Conservation (phyloP, 768 basidiomycete genomes). For the Nidularia sp. region DNA sequence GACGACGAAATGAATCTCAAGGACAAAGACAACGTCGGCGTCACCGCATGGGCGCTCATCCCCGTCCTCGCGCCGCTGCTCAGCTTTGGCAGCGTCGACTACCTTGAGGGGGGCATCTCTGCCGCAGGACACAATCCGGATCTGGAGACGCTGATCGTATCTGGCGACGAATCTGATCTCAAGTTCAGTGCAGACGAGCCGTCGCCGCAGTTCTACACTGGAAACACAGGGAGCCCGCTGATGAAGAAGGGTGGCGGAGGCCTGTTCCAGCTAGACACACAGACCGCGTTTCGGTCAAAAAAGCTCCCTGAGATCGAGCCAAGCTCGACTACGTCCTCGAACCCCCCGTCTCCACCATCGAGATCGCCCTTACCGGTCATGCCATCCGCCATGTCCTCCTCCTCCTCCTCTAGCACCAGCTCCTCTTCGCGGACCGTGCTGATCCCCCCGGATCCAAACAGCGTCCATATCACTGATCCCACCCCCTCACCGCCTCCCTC, state of each 20-base stretch:
- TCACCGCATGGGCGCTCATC: conserved; percentile 70
- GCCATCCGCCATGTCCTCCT: conserved; percentile 39
- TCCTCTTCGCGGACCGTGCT: no score
- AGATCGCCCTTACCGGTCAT: conserved; percentile 55
- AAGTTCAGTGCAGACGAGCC: conserved; percentile 14
- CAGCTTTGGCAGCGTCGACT: conserved; percentile 51
- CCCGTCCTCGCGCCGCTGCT: conserved; percentile 59
- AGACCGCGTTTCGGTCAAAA: conserved; percentile 45
- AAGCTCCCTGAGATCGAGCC: conserved; percentile 58
- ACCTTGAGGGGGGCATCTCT: conserved; percentile 70
- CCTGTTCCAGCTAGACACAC: conserved; percentile 68
- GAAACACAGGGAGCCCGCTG: not conserved
- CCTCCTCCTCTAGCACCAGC: conserved; percentile 2
- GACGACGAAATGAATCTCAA: conserved; percentile 74
- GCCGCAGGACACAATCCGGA: conserved; percentile 55
- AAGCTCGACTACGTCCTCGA: conserved; percentile 25
- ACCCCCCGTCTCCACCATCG: conserved; percentile 27
- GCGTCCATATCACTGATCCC: conserved; percentile 30
- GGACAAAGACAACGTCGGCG: conserved; percentile 48
- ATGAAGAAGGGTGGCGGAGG: conserved; percentile 35
- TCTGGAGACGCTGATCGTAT: conserved; percentile 48
- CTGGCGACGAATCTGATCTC: conserved; percentile 28
- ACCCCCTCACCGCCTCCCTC: conserved; percentile 69
- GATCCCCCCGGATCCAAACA: conserved; percentile 2
- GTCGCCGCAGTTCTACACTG: conserved; percentile 7